Evolutionary conservation across 805 yeast genomes (phyloP), one percentile per base, ranked within the genome.

Genomic region (Lipomyces yamanashiensis): DNA sequence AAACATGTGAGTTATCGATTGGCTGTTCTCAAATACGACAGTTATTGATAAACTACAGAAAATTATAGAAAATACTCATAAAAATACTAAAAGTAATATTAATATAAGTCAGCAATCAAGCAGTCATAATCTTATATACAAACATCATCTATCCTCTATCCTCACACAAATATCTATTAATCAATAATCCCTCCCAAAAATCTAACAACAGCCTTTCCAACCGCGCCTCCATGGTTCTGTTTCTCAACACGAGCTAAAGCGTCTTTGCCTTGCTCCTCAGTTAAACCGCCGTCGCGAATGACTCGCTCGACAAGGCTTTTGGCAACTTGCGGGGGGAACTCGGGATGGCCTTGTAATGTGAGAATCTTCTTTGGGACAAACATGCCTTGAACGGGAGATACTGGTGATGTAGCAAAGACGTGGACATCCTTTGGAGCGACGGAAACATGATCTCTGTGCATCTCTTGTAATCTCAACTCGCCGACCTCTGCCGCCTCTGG

Each of bases 281-380:
- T 37, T 12, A 64, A n/a, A 13, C 19, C 49, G 7, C 66, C 63
- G 21, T 21, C n/a, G 36, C 28, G 48, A n/a, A 41, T 43, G 28
- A 33, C 54, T n/a, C 39, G 47, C 54, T 75, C 73, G 17, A 73
- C 66, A 47, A 73, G 71, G 56, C 71, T 71, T 57, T 77, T 76
- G 54, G 70, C 75, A 19, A 73, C 71, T 2, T 72, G 70, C 19
- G 70, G 66, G 36, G 74, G 72, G 71, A 89, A 92, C 73, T 92
- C 97, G 0, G 97, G 97, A 71, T 92, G 98, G 0, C 97, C 97
- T 75, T 92, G 98, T 69, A 91, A 83, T 0, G 95, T 84, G 23
- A 92, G 75, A 7, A 88, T 59, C 50, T 81, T 79, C 23, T 79
- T 72, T 0, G 81, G 79, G 47, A 83, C 82, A 60, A 82, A 82